These are phyloP conservation scores for Sarcodon aspratus DNA, from an alignment of 768 basidiomycete genomes.

Conservation along the genomic window DNA sequence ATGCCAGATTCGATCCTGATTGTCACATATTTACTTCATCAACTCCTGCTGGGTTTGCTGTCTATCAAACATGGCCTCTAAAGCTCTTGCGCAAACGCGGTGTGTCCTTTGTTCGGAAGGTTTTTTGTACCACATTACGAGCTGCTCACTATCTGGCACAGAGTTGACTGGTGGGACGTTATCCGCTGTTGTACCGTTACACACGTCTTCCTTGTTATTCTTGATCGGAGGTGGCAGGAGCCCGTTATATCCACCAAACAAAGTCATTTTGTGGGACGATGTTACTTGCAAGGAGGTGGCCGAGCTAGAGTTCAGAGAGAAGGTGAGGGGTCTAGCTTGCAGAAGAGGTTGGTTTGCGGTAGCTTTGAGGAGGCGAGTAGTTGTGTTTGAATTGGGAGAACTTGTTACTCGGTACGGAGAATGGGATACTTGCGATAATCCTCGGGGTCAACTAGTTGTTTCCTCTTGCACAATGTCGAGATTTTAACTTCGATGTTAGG, in stretches of 20 bases:
- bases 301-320: constrained; percentile 82
- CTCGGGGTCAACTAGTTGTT: constrained; percentile 42
- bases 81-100: constrained; percentile 75
- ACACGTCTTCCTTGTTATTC: constrained; percentile 75
- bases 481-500: constrained; percentile 30
- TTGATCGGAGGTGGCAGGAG: constrained; percentile 82
- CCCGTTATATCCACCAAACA: constrained; percentile 85
- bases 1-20: constrained; percentile 74
- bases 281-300: constrained; percentile 65
- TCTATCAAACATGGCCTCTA: constrained; percentile 70
- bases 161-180: constrained; percentile 75
- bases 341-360: constrained; percentile 80
- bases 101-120: constrained; percentile 19
- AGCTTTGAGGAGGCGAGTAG: constrained; percentile 66
- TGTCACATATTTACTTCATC: constrained; percentile 71
- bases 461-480: neutral
- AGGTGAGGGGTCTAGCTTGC: constrained; percentile 69
- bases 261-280: constrained; percentile 88
- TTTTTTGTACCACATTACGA: constrained; percentile 6
- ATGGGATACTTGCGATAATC: constrained; percentile 86
- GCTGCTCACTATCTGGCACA: constrained; percentile 19
- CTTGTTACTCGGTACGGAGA: constrained; percentile 54
- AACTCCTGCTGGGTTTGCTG: constrained; percentile 73
- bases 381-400: constrained; percentile 62
- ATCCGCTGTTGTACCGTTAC: constrained; percentile 64